A percentile compares a stretch with the other conserved stretches of the same genome.
These are phyloP conservation scores for Colletotrichum neosansevieriae DNA, from an alignment of 2,329 filamentous ascomycete genomes.

Conservation along the genomic window DNA sequence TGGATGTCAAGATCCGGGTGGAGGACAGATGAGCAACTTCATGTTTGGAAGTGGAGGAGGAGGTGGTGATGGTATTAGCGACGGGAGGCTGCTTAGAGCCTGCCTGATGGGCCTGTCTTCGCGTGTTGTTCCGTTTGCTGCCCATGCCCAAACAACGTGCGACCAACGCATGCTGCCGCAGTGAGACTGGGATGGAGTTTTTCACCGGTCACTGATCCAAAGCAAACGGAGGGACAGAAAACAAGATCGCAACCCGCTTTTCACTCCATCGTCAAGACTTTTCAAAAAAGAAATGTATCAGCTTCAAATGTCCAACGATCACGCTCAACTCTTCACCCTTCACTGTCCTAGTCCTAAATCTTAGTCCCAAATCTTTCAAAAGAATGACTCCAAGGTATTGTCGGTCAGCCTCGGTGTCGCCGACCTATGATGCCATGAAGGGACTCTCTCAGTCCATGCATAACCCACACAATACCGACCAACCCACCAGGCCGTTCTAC, in stretches of 20 bases:
- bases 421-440: not conserved
- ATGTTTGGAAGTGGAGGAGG: not conserved
- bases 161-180: conserved; percentile 14
- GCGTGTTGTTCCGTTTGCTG: conserved; percentile 7
- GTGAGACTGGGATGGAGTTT: not conserved
- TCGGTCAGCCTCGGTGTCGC: not conserved
- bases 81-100: conserved; percentile 14
- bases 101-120: not conserved
- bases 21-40: conserved; percentile 58
- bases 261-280: no score
- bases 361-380: no score
- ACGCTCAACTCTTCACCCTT: no score
- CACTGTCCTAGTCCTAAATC: not conserved
- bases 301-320: no score
- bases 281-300: no score
- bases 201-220: not conserved
- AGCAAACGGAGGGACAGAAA: conserved; percentile 17
- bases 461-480: conserved; percentile 15
- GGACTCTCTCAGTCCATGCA: conserved; percentile 39
- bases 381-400: conserved; percentile 2
- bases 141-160: conserved; percentile 4
- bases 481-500: not conserved
- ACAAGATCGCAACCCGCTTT: not conserved
- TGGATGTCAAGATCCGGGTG: conserved; percentile 77
- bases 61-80: not conserved